Percentiles rank a stretch among this genome's conserved stretches.
Conservation (phyloP, 2,329 filamentous ascomycete genomes). For the Trichophyton mentagrophytes region DNA sequence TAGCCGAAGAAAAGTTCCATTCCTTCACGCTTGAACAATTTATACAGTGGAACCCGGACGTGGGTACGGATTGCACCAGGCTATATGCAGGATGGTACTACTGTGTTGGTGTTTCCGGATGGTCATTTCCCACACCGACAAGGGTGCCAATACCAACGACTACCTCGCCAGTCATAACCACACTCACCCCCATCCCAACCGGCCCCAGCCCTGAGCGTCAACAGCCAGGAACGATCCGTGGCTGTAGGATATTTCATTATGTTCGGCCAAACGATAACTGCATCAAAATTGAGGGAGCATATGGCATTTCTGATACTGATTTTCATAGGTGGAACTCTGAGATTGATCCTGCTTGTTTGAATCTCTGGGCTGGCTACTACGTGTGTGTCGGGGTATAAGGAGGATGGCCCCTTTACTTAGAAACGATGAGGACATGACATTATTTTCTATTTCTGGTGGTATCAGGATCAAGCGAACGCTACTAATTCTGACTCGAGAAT, state of each 20-base stretch:
- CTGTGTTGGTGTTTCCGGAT: not conserved
- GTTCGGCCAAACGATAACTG: conserved; percentile 4
- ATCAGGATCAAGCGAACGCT: not conserved
- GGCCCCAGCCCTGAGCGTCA: not conserved
- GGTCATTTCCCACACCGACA: not conserved
- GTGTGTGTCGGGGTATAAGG: not conserved
- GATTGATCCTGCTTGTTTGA: not conserved
- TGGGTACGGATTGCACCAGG: not conserved
- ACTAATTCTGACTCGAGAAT: not conserved
- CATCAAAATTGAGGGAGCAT: not conserved
- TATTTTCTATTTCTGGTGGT: not conserved
- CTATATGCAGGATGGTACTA: conserved; percentile 5
- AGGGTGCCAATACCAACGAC: not conserved
- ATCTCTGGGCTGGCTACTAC: conserved; percentile 5
- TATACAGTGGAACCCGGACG: conserved; percentile 2
- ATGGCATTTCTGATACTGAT: conserved; percentile 3
- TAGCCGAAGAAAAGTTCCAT: not conserved
- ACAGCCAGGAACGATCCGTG: conserved; percentile 3
- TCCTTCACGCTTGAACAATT: conserved; percentile 1
- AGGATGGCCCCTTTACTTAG: not conserved
- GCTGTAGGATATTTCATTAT: conserved; percentile 3
- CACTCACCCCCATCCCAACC: not conserved
- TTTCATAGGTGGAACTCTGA: not conserved
- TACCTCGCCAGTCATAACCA: not conserved
- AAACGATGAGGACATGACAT: not conserved